phyloP scores from a whole-genome alignment of 2,329 filamentous ascomycete species.

The Venturia aucupariae region DNA sequence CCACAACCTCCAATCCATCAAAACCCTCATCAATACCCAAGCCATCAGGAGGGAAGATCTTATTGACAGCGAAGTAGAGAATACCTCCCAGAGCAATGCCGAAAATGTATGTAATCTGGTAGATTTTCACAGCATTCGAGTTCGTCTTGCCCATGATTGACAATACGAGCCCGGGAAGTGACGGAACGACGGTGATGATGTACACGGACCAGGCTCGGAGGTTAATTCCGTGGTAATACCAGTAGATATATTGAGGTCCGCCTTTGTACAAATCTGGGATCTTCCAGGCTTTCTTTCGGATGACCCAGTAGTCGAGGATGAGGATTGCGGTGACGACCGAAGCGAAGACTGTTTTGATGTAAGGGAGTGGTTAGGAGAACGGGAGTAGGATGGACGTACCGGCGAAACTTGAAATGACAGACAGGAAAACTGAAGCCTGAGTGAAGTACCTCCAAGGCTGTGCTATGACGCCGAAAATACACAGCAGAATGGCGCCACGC shows the following conservation, averaged over 20 bases:
- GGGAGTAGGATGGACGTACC: neutral
- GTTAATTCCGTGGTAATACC: neutral
- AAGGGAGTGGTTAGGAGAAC: neutral
- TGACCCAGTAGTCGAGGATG: constrained; percentile 6
- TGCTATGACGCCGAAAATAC: neutral
- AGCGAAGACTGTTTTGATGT: neutral
- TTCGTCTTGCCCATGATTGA: neutral
- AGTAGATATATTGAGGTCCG: neutral
- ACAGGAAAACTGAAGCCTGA: neutral
- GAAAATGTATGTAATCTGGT: constrained; percentile 3
- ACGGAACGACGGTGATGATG: constrained; percentile 1
- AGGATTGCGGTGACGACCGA: neutral
- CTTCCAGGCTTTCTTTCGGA: neutral
- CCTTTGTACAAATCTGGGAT: neutral
- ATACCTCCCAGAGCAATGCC: neutral
- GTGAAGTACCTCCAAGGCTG: constrained; percentile 5
- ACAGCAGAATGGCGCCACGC: neutral
- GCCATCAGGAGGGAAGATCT: neutral
- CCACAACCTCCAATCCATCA: neutral
- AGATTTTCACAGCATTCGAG: neutral
- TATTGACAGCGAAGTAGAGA: neutral
- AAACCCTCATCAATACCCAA: constrained; percentile 1
- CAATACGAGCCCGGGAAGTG: neutral
- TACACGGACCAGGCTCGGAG: neutral
- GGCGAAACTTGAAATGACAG: constrained; percentile 7